A percentile compares a stretch with the other conserved stretches of the same genome.
Conservation (phyloP, 108 stramenopile genomes). For the Skeletonema marinoi region DNA sequence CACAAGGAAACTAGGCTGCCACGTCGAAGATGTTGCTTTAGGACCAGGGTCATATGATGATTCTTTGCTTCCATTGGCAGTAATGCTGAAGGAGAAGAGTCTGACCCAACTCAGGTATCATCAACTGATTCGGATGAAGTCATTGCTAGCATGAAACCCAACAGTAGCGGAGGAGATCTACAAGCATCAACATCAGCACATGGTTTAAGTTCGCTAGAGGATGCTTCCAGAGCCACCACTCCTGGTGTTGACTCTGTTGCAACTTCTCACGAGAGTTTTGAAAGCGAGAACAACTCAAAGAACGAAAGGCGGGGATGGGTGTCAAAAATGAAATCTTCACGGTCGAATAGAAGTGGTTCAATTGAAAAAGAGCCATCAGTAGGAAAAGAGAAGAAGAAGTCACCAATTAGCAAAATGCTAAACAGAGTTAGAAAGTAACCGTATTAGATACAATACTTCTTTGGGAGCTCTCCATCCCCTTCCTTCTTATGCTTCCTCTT, state of each 20-base stretch:
- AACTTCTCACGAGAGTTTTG: slow-evolving; percentile 1
- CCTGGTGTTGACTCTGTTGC: slow-evolving; percentile 14
- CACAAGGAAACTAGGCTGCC: slow-evolving; percentile 41
- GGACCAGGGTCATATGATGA: slow-evolving; percentile 55
- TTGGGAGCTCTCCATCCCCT: too few species aligned
- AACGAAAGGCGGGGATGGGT: slow-evolving; percentile 27
- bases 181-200: slow-evolving; percentile 14
- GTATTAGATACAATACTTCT: neutral
- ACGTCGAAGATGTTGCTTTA: slow-evolving; percentile 41
- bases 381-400: slow-evolving; percentile 44
- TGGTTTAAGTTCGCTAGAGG: slow-evolving; percentile 12
- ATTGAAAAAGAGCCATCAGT: neutral
- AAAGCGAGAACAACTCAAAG: slow-evolving; percentile 19
- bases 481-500: too few species aligned
- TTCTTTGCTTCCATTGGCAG: slow-evolving; percentile 37
- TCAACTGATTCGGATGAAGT: slow-evolving; percentile 1
- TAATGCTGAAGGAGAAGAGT: slow-evolving; percentile 16
- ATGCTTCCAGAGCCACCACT: slow-evolving; percentile 6
- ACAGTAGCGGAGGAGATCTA: neutral
- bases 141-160: slow-evolving; percentile 1
- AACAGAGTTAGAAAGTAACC: neutral
- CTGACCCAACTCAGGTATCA: neutral
- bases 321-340: slow-evolving; percentile 32
- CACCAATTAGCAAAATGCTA: slow-evolving; percentile 4
- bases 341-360: slow-evolving; percentile 10